phyloP scores from a whole-genome alignment of 345 rosid species.

The Ricinus communis region DNA sequence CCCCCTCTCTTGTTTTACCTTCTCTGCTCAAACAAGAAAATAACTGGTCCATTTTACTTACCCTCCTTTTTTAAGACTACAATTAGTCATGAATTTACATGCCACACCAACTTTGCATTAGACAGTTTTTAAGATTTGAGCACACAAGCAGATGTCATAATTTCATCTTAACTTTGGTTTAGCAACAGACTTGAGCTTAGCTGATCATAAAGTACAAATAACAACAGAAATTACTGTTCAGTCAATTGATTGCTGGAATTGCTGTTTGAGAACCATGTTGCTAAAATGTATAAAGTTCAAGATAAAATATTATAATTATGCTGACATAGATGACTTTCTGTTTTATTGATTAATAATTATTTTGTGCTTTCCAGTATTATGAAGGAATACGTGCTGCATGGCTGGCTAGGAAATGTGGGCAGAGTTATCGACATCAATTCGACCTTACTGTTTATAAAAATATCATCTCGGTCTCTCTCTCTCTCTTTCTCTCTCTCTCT shows the following conservation, averaged over 20 bases:
- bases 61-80: too few relatives aligned
- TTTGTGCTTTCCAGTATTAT: conserved; percentile 45
- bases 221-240: too few relatives aligned
- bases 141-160: neutral
- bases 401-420: conserved; percentile 91
- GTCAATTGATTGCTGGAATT: too few relatives aligned
- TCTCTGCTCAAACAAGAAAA: too few relatives aligned
- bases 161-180: neutral
- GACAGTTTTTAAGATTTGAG: neutral
- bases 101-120: neutral
- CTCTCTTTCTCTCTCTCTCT: conserved; percentile 26
- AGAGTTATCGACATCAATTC: conserved; percentile 62
- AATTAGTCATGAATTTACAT: neutral
- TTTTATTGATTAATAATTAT: conserved; percentile 11
- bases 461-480: conserved; percentile 47
- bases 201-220: neutral
- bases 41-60: neutral
- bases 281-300: neutral
- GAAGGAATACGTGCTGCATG: conserved; percentile 66
- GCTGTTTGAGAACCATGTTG: too few relatives aligned
- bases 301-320: neutral
- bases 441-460: conserved; percentile 60
- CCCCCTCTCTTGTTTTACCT: too few relatives aligned
- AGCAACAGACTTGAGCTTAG: neutral
- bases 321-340: conserved; percentile 2